A percentile compares a stretch with the other conserved stretches of the same genome.
These are phyloP conservation scores for Cryphonectria japonica DNA, from an alignment of 2,329 filamentous ascomycete species.

Conservation along the genomic window DNA sequence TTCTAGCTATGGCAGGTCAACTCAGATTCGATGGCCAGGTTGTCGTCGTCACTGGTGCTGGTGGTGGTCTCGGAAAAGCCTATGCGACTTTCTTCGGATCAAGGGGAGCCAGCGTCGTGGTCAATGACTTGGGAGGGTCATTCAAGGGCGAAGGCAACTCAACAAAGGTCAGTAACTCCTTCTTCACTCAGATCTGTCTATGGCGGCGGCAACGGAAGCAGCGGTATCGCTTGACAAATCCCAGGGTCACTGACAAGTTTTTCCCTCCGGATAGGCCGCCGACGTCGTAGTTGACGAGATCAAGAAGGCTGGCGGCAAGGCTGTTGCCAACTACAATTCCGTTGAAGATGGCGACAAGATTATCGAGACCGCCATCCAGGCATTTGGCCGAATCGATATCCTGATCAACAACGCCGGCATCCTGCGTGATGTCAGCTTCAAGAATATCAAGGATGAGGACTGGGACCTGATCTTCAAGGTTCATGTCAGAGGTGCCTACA, in stretches of 20 bases:
- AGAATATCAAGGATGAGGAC: slow-evolving; percentile 96
- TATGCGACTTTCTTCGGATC: slow-evolving; percentile 90
- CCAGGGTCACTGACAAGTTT: neutral
- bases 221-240: neutral
- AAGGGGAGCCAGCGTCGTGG: slow-evolving; percentile 75
- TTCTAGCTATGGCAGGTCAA: slow-evolving; percentile 58
- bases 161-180: slow-evolving; percentile 66
- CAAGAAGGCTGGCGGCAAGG: slow-evolving; percentile 87
- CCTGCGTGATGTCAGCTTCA: slow-evolving; percentile 92
- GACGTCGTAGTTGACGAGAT: slow-evolving; percentile 84
- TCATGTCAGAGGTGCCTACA: slow-evolving; percentile 92
- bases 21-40: slow-evolving; percentile 87
- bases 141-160: slow-evolving; percentile 92
- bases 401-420: slow-evolving; percentile 99
- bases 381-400: slow-evolving; percentile 86
- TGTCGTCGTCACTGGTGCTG: slow-evolving; percentile 85
- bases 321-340: slow-evolving; percentile 95
- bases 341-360: slow-evolving; percentile 94
- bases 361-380: slow-evolving; percentile 83
- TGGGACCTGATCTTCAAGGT: slow-evolving; percentile 96
- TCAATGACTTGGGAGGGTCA: slow-evolving; percentile 92
- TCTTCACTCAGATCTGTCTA: neutral
- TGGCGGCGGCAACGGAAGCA: neutral
- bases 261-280: slow-evolving; percentile 61
- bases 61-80: slow-evolving; percentile 79